A percentile compares a stretch with the other conserved stretches of the same genome.
Evolutionary conservation across 345 rosid genomes (phyloP).

Genomic region (Anacardium occidentale): DNA sequence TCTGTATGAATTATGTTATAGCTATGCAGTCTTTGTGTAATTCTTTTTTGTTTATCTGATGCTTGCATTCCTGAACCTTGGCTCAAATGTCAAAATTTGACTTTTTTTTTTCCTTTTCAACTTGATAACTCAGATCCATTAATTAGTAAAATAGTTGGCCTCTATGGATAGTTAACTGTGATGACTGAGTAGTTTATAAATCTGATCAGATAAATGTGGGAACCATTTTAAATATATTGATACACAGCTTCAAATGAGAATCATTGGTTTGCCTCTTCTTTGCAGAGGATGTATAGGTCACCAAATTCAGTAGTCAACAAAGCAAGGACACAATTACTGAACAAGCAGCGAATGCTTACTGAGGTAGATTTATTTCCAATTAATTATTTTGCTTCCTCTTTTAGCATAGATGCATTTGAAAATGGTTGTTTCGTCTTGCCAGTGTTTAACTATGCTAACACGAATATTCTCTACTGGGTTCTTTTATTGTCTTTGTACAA

Average conservation of each 20-base stretch:
- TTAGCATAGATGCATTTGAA: neutral
- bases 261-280: no score
- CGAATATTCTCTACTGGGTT: neutral
- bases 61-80: neutral
- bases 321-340: conserved; percentile 82
- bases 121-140: neutral
- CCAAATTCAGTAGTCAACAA: conserved; percentile 77
- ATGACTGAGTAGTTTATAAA: neutral
- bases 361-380: conserved; percentile 38
- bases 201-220: no score
- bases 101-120: neutral
- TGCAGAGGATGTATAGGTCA: conserved; percentile 66
- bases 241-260: no score
- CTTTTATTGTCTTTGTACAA: neutral
- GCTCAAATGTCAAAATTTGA: neutral
- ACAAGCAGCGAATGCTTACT: conserved; percentile 80
- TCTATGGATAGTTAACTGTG: neutral
- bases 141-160: neutral
- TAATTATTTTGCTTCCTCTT: neutral
- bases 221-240: no score
- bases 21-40: neutral
- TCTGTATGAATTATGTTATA: neutral
- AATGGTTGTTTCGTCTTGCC: neutral
- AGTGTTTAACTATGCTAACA: neutral
- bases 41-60: neutral